Evolutionary conservation across 495 filamentous ascomycete genomes (phyloP), one percentile per base, ranked within the genome.

Genomic region (Trichoderma erinaceum): DNA sequence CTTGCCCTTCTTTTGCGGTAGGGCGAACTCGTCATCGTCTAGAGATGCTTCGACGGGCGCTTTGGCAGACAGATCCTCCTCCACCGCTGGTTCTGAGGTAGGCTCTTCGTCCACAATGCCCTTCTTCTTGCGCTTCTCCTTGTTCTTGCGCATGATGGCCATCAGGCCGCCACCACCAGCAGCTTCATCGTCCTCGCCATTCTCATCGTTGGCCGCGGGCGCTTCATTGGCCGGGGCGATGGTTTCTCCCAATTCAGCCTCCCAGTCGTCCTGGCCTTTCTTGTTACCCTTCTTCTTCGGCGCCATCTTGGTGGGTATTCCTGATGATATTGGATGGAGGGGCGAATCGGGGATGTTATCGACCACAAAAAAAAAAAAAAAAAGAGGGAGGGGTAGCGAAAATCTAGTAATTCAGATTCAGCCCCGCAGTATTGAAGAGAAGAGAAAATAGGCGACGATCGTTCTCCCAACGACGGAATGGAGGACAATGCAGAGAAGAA

Each of bases 221-320:
- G 80, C 77, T 10, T 73, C 70, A 3, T 82, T 77, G 64, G 83
- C 81, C 46, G 77, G 77, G 43, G 78, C 85, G 66, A 87, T 84
- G 41, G 85, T 75, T 79, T 97, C 96, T 70, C 92, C 94, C 16
- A 97, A 83, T n/a, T 97, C 95, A 46, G 90, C 88, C 73, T 99
- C 95, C 95, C 96, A 98, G 81, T 97, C 92, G 75, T 96, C 92
- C 74, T 90, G 85, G 73, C 85, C 89, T 79, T 90, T 91, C 81
- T 92, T 96, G 76, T 88, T 89, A 78, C 88, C 89, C 84, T 96
- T 95, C 84, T 96, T 97, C 81, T 97, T 97, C 50, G 93, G 93
- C 71, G 92, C 82, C 93, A 97, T 96, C 7, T 71, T 81, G 71
- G 46, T 56, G 50, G 29, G 65, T 52, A 18, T 66, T 38, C 35